Evolutionary conservation across 306 rosid genomes (phyloP).

Genomic region (Castanopsis chinensis): DNA sequence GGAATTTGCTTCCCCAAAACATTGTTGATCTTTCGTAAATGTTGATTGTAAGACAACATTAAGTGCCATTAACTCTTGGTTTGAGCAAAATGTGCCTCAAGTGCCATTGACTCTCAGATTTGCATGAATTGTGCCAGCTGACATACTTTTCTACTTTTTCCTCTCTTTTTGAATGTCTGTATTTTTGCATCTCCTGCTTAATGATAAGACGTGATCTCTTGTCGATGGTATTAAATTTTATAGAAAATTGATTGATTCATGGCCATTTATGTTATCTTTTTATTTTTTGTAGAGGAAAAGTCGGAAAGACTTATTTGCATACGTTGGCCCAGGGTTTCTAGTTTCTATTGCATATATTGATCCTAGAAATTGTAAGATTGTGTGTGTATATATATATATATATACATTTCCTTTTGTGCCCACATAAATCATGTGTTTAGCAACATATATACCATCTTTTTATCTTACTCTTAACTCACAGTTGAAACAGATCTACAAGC

Average conservation of each 20-base stretch:
- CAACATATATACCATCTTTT: conserved; percentile 11
- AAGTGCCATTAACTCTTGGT: background rate
- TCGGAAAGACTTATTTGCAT: conserved; percentile 92
- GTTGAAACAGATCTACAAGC: conserved; percentile 96
- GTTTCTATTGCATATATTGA: conserved; percentile 98
- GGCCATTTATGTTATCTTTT: conserved; percentile 18
- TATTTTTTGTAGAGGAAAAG: conserved; percentile 66
- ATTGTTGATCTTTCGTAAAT: background rate
- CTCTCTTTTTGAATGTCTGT: background rate
- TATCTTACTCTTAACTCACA: conserved; percentile 36
- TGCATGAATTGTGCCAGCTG: background rate
- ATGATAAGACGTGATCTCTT: background rate
- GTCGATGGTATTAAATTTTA: background rate
- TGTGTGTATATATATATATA: background rate
- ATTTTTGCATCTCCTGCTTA: background rate
- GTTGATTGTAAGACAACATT: background rate
- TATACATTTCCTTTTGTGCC: conserved; percentile 14
- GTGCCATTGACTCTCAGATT: background rate
- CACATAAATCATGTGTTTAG: background rate
- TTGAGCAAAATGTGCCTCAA: background rate
- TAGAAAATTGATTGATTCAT: conserved; percentile 19
- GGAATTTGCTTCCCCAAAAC: background rate
- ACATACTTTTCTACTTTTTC: background rate
- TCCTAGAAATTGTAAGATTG: conserved; percentile 92
- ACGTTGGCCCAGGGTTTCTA: conserved; percentile 98